These are phyloP conservation scores for Trichosphaerium sp. DNA, from an alignment of 78 protist genomes.

Conservation along the genomic window DNA sequence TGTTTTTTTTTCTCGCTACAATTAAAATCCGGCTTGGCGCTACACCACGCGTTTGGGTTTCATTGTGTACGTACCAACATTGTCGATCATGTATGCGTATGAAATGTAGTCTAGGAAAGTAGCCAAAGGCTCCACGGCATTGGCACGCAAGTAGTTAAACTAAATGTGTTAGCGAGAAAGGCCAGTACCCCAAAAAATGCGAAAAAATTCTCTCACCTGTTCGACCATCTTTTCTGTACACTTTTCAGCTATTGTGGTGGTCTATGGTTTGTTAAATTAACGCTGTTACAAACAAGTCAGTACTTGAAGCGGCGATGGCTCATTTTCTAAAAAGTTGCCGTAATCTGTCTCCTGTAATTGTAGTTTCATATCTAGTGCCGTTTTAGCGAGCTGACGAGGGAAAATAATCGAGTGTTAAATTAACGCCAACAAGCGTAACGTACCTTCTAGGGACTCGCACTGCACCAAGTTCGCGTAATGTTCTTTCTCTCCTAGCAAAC, in stretches of 20 bases:
- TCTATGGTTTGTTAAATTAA: not conserved
- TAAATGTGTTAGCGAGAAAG: too few species aligned
- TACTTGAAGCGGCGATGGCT: constrained; percentile 78
- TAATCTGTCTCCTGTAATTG: constrained; percentile 83
- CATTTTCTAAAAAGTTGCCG: constrained; percentile 87
- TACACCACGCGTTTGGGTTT: too few species aligned
- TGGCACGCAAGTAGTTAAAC: constrained; percentile 70
- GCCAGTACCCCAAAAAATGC: too few species aligned
- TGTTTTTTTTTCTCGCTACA: too few species aligned
- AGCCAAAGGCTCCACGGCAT: constrained; percentile 82
- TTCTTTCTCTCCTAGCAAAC: constrained; percentile 66
- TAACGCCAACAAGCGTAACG: not conserved
- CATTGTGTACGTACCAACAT: too few species aligned
- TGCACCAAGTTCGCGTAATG: constrained; percentile 86
- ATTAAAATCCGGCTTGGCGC: too few species aligned
- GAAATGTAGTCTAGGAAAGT: constrained; percentile 94
- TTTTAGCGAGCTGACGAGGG: not conserved
- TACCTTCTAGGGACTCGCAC: constrained; percentile 91
- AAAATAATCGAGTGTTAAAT: not conserved
- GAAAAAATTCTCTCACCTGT: too few species aligned
- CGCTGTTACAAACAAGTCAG: too few species aligned
- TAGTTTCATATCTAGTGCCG: constrained; percentile 73
- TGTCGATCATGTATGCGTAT: constrained; percentile 96
- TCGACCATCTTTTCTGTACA: constrained; percentile 49
- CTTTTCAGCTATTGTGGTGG: constrained; percentile 15